Conservation (phyloP, 495 filamentous ascomycete species). For the Penicillium taxi region DNA sequence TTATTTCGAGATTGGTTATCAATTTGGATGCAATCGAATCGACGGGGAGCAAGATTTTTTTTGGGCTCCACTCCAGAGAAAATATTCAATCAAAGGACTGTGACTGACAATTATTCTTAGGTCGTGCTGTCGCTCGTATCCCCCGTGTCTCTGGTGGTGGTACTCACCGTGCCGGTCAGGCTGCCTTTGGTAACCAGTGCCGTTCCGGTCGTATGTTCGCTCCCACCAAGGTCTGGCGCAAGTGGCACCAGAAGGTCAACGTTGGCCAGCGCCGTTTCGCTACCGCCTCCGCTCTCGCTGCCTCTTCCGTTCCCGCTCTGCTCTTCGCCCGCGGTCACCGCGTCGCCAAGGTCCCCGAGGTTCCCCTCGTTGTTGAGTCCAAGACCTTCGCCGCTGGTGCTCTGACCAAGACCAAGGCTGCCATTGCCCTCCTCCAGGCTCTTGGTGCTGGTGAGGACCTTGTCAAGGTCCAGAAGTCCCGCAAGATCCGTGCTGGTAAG, state of each 20-base stretch:
- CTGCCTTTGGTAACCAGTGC: constrained; percentile 99
- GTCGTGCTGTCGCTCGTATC: constrained; percentile 99
- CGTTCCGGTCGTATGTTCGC: constrained; percentile 99
- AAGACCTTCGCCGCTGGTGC: constrained; percentile 70
- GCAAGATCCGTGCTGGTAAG: constrained; percentile 95
- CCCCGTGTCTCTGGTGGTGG: constrained; percentile 99
- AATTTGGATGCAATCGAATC: constrained; percentile 2
- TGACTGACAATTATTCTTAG: constrained; percentile 41
- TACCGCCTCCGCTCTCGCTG: constrained; percentile 92
- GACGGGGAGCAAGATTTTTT: constrained; percentile 2
- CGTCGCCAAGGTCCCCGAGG: constrained; percentile 83
- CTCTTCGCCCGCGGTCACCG: constrained; percentile 96
- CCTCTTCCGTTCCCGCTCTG: constrained; percentile 87
- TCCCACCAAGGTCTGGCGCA: constrained; percentile 99
- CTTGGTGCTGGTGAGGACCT: constrained; percentile 85
- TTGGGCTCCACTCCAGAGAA: background rate
- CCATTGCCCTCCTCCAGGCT: constrained; percentile 76
- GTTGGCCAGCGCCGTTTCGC: constrained; percentile 96
- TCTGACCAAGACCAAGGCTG: constrained; percentile 81
- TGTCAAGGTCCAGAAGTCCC: constrained; percentile 85
- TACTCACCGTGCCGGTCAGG: constrained; percentile 99
- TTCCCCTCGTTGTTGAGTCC: constrained; percentile 90
- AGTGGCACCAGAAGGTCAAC: constrained; percentile 99
- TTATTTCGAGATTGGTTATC: constrained; percentile 13
- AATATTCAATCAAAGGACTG: constrained; percentile 5